Evolutionary conservation across 2,329 filamentous ascomycete species (phyloP).

Genomic region (Fusarium sp.): DNA sequence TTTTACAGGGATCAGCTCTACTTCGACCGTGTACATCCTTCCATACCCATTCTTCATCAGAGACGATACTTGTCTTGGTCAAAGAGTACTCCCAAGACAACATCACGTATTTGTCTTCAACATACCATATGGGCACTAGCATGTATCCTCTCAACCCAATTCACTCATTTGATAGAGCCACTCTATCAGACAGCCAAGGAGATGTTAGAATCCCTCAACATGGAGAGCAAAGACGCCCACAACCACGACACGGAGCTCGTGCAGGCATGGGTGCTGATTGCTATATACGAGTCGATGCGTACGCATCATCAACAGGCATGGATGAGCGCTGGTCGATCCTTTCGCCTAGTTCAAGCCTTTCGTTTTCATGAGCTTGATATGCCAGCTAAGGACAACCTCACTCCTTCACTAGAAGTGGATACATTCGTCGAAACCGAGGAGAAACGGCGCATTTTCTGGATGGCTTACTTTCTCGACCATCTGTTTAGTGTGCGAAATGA

Average conservation of each 20-base stretch:
- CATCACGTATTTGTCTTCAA: not conserved
- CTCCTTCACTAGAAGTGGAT: not conserved
- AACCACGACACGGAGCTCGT: not conserved
- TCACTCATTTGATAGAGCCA: not conserved
- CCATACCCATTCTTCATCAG: not conserved
- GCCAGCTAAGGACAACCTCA: not conserved
- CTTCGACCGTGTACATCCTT: not conserved
- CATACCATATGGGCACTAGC: not conserved
- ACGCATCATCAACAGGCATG: not conserved
- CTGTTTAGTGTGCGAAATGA: not conserved
- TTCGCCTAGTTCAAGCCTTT: not conserved
- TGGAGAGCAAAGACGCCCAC: not conserved
- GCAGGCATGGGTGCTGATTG: not conserved
- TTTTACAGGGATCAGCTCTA: not conserved
- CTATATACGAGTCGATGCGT: not conserved
- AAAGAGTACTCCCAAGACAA: not conserved
- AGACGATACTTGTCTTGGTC: not conserved
- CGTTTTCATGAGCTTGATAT: not conserved
- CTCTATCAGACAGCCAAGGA: not conserved
- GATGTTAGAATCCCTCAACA: not conserved
- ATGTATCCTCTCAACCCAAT: not conserved
- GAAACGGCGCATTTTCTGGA: not conserved
- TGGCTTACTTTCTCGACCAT: not conserved
- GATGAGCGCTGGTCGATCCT: not conserved
- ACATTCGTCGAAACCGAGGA: not conserved